These are phyloP conservation scores for Eucalyptus camaldulensis DNA, from an alignment of 345 rosid species.

Conservation along the genomic window DNA sequence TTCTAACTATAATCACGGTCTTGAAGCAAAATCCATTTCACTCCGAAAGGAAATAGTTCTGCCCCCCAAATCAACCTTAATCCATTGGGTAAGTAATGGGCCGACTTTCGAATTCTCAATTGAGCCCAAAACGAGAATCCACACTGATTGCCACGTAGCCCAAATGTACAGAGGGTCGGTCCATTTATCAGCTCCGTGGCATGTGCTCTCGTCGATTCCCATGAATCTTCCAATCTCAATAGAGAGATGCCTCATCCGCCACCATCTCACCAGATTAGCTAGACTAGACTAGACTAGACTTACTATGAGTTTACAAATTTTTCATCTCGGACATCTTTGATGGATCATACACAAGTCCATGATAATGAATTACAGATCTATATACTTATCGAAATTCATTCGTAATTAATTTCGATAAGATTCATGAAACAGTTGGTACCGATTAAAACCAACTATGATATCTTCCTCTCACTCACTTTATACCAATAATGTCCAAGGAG, in stretches of 20 bases:
- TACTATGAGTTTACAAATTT: background rate
- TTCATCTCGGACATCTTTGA: background rate
- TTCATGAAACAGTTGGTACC: background rate
- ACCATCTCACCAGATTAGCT: background rate
- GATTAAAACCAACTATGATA: background rate
- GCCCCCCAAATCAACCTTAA: background rate
- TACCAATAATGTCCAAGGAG: background rate
- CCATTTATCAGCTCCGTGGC: background rate
- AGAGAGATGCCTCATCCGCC: background rate
- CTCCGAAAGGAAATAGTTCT: background rate
- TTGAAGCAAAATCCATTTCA: background rate
- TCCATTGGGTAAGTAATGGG: background rate
- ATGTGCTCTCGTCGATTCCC: background rate
- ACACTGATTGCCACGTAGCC: background rate
- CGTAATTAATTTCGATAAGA: background rate
- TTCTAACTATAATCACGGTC: background rate
- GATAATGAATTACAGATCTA: fast-evolving
- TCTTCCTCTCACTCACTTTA: background rate
- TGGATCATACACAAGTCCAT: fast-evolving
- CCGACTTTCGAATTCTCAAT: background rate
- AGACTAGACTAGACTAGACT: background rate
- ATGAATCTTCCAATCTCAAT: background rate
- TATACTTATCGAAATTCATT: fast-evolving
- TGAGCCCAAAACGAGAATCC: background rate
- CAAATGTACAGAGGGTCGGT: background rate